These are phyloP conservation scores for Tuber magnatum DNA, from an alignment of 495 filamentous ascomycete genomes.

Conservation along the genomic window DNA sequence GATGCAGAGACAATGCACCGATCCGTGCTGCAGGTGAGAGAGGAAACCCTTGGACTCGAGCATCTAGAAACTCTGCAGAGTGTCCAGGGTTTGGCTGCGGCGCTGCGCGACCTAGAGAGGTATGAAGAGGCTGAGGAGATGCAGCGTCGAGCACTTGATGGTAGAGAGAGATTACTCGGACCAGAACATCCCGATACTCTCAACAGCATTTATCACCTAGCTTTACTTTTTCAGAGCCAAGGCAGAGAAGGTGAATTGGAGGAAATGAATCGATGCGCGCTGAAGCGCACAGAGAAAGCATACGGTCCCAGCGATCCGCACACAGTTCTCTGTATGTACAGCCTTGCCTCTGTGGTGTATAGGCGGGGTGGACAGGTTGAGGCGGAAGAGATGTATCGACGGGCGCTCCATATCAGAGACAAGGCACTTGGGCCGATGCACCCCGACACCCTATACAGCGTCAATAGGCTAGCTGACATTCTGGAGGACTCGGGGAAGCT, in stretches of 20 bases:
- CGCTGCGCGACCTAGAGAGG: constrained; percentile 39
- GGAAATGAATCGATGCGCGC: not conserved
- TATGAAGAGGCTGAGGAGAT: constrained; percentile 43
- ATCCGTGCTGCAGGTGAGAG: constrained; percentile 33
- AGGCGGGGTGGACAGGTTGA: not conserved
- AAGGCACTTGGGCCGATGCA: not conserved
- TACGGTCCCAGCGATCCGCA: not conserved
- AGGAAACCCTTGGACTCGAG: constrained; percentile 37
- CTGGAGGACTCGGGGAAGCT: not conserved
- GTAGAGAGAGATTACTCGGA: constrained; percentile 39
- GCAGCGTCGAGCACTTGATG: constrained; percentile 31
- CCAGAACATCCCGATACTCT: constrained; percentile 34
- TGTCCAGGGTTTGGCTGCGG: constrained; percentile 37
- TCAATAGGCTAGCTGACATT: not conserved
- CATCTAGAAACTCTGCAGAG: constrained; percentile 40
- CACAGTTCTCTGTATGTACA: not conserved
- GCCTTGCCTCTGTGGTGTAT: not conserved
- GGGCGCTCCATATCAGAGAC: constrained; percentile 3
- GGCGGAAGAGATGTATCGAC: constrained; percentile 18
- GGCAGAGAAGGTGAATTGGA: not conserved
- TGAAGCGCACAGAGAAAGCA: not conserved
- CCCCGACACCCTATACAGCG: not conserved
- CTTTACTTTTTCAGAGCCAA: not conserved
- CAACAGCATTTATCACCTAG: constrained; percentile 16
- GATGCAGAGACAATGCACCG: constrained; percentile 42